Evolutionary conservation across 768 basidiomycete species (phyloP), one percentile per base, ranked within the genome.

Genomic region (Rossbeevera mucosa): DNA sequence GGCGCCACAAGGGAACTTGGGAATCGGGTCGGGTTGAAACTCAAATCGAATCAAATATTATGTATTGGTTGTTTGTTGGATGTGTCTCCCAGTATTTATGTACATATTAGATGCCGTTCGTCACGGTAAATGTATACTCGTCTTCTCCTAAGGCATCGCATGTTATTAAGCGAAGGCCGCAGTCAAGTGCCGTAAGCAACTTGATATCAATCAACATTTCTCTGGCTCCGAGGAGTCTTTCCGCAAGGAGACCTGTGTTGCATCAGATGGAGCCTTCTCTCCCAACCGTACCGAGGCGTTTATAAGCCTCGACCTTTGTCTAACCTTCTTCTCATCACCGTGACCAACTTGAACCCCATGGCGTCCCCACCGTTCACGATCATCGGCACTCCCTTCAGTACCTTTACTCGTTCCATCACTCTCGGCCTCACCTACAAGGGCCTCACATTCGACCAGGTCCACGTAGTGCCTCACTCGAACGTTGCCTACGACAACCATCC

Each of bases 301-400:
- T 56, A 45, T 56, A 50, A 56, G 33, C 18, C 16, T 28, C 28
- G 30, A 18, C 13, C 7, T 12, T 24, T 25, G n/a, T 6, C 21
- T 21, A 14, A 20, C 22, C 7, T 18, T 44, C 40, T 16, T 30
- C 42, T 21, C 16, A 43, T 41, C 42, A 30, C 29, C 29, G n/a
- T n/a, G n/a, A n/a, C n/a, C n/a, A n/a, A n/a, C n/a, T n/a, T n/a
- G n/a, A 13, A 22, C 4, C 28, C 41, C 42, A 66, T 69, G 66
- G 14, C 47, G 8, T 50, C 55, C 16, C 57, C 56, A 49, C 53
- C 44, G 16, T 64, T 61, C 42, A 69, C 67, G 12, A 41, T 69
- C 57, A 57, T 69, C 25, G 67, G 67, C 18, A 69, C 67, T 0
- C 69, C 67, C 13, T 69, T 59, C 38, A 70, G 69, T 46, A 69